Evolutionary conservation across 23 red algal genomes (phyloP).

Genomic region (Gracilaria caudata): DNA sequence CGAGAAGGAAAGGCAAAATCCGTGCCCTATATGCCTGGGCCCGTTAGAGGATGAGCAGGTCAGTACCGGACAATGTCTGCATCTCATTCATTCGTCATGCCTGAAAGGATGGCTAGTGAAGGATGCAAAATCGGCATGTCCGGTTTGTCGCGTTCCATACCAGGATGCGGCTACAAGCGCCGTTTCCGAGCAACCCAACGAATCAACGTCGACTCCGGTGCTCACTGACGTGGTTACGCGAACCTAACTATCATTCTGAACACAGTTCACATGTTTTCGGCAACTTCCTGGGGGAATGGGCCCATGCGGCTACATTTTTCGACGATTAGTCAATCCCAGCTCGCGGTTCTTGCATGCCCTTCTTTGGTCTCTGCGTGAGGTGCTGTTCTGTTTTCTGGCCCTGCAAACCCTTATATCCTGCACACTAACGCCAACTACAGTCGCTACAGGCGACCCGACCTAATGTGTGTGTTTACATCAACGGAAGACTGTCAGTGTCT

Average conservation of each 20-base stretch:
- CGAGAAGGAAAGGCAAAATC: conserved; percentile 10
- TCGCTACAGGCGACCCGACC: not conserved
- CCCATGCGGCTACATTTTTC: not conserved
- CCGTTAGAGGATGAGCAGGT: conserved; percentile 36
- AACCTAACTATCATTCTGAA: conserved; percentile 2
- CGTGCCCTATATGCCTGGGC: conserved; percentile 61
- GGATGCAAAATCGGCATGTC: conserved; percentile 44
- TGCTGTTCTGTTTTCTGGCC: conserved; percentile 13
- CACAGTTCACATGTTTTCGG: not conserved
- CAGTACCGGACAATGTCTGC: conserved; percentile 42
- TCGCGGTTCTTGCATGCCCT: not conserved
- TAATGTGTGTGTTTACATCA: not conserved
- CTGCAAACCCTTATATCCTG: not conserved
- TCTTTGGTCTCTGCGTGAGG: conserved; percentile 9
- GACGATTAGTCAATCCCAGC: not conserved
- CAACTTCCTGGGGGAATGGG: not conserved
- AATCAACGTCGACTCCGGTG: conserved; percentile 1
- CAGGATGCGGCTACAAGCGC: not conserved
- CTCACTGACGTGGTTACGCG: not conserved
- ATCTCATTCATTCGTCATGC: conserved; percentile 58
- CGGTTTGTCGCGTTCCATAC: conserved; percentile 57
- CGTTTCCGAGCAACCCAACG: not conserved
- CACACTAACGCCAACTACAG: not conserved
- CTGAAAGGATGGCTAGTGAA: conserved; percentile 40
- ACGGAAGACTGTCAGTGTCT: conserved; percentile 29